Conservation (phyloP, 1,139 yeast genomes). For the Taphrina sp. region DNA sequence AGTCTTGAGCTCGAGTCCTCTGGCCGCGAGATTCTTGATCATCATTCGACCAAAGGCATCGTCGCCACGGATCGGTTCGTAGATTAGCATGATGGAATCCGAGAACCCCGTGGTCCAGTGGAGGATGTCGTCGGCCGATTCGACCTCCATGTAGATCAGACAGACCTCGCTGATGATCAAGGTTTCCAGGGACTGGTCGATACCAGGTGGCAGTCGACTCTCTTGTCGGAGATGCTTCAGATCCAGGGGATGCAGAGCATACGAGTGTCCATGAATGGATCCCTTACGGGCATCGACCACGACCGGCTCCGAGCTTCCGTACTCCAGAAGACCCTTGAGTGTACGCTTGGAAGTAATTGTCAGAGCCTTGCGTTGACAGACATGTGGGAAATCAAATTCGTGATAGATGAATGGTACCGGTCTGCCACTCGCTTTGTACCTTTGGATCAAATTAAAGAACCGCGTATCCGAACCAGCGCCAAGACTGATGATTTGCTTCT, state of each 20-base stretch:
- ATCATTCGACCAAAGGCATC: conserved; percentile 81
- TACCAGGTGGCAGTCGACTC: conserved; percentile 35
- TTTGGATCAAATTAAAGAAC: conserved; percentile 53
- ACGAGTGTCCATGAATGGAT: conserved; percentile 7
- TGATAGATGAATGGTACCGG: conserved; percentile 49
- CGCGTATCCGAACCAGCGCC: conserved; percentile 99
- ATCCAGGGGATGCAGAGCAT: conserved; percentile 25
- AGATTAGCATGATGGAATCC: conserved; percentile 47
- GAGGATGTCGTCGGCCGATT: conserved; percentile 56
- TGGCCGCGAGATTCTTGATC: conserved; percentile 61
- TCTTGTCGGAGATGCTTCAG: conserved; percentile 3
- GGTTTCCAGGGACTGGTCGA: conserved; percentile 57
- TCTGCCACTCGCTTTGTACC: conserved; percentile 2
- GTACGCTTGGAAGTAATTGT: conserved; percentile 47
- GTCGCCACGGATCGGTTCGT: conserved; percentile 75
- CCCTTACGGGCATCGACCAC: conserved; percentile 21
- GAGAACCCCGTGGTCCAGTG: conserved; percentile 39
- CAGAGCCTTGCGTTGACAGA: conserved; percentile 59
- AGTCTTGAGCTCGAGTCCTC: conserved; percentile 76
- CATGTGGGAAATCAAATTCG: conserved; percentile 73
- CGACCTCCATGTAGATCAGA: conserved; percentile 70
- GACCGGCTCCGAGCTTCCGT: background rate
- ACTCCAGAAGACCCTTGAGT: conserved; percentile 17
- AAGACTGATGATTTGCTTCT: conserved; percentile 67
- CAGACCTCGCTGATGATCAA: conserved; percentile 84